Conservation (phyloP, 306 rosid genomes). For the Glycine latifolia region DNA sequence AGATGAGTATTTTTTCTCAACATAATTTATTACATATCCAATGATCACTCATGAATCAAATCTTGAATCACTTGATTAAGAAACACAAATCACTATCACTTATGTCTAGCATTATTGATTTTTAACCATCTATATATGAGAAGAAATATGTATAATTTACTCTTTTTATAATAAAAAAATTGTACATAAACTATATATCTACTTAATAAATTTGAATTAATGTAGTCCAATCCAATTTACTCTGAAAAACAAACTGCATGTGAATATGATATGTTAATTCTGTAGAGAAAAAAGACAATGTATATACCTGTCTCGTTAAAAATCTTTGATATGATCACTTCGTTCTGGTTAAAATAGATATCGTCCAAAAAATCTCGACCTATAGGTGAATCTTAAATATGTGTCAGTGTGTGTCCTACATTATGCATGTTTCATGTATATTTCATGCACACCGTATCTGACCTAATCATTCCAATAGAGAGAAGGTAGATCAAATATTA, state of each 20-base stretch:
- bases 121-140: too few species aligned
- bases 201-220: background rate
- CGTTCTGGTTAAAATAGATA: background rate
- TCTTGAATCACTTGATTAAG: too few species aligned
- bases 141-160: too few species aligned
- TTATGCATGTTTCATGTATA: constrained; percentile 27
- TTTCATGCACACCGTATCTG: constrained; percentile 42
- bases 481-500: background rate
- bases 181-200: background rate
- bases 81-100: too few species aligned
- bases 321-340: background rate
- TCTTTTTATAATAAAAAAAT: too few species aligned
- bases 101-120: too few species aligned
- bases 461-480: constrained; percentile 33
- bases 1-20: too few species aligned
- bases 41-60: too few species aligned
- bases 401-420: constrained; percentile 6
- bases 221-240: background rate
- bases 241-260: background rate
- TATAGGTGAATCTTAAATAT: background rate
- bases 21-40: too few species aligned
- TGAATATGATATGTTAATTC: background rate
- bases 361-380: background rate
- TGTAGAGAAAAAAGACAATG: background rate
- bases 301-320: background rate